These are phyloP conservation scores for Cinnamomum micranthum DNA, from an alignment of 164 flowering plant species.

Conservation along the genomic window DNA sequence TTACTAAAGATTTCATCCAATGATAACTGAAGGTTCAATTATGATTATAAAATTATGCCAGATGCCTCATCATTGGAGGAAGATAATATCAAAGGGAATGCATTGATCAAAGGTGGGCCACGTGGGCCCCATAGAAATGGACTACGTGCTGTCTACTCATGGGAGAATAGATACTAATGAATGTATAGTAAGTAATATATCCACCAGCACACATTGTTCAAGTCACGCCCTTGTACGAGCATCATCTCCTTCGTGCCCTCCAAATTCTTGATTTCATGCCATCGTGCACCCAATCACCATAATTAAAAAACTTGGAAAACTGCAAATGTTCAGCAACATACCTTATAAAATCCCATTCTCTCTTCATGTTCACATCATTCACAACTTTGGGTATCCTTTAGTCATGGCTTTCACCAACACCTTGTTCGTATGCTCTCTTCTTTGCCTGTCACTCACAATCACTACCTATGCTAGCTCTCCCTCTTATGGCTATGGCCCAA, in stretches of 20 bases:
- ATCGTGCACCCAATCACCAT: not conserved
- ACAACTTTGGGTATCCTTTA: not conserved
- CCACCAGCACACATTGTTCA: not conserved
- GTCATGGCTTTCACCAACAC: not conserved
- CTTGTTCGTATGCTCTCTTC: not conserved
- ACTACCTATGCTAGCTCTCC: not conserved
- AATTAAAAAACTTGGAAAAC: not conserved
- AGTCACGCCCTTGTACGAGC: not conserved
- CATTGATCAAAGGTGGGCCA: no score
- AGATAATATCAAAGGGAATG: no score
- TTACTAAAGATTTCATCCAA: no score
- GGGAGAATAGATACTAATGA: no score
- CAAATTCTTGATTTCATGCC: not conserved
- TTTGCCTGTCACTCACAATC: not conserved
- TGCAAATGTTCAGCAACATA: not conserved
- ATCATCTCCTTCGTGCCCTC: not conserved
- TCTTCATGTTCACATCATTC: not conserved
- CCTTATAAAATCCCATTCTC: not conserved
- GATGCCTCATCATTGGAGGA: no score
- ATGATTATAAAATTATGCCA: no score
- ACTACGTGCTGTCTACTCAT: no score
- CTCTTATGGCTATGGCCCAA: not conserved
- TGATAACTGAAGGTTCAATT: no score
- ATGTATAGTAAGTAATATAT: no score
- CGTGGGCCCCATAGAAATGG: no score